Percentiles rank a stretch among this genome's conserved stretches.
Evolutionary conservation across 768 basidiomycete genomes (phyloP).

Genomic region (Tricholoma sp.): DNA sequence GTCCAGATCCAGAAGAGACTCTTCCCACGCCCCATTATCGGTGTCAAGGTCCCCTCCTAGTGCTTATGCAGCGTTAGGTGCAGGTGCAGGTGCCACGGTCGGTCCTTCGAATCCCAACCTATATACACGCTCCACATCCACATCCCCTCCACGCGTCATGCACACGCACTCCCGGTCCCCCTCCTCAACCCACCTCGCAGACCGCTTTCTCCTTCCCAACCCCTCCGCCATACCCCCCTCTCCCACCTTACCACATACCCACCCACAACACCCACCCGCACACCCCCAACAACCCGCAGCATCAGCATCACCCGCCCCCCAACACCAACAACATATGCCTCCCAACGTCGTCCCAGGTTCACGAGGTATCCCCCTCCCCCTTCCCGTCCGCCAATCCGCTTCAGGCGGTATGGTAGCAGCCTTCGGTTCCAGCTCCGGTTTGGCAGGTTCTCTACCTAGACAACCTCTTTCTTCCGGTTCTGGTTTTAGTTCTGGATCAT

Average conservation of each 20-base stretch:
- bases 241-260: background rate
- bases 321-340: conserved; percentile 25
- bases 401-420: conserved; percentile 8
- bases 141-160: background rate
- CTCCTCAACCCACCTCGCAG: conserved; percentile 21
- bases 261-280: background rate
- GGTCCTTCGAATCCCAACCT: background rate
- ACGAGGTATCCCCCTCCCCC: conserved; percentile 10
- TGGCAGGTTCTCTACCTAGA: background rate
- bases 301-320: conserved; percentile 10
- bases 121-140: background rate
- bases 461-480: background rate
- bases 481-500: background rate
- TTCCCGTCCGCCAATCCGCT: conserved; percentile 7
- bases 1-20: conserved; percentile 1
- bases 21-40: background rate
- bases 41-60: background rate
- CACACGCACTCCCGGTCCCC: background rate
- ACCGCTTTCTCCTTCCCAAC: conserved; percentile 32
- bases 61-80: background rate
- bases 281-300: background rate
- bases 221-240: background rate
- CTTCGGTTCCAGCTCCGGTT: background rate
- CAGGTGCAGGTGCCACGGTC: background rate
- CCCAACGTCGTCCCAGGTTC: conserved; percentile 9